Conservation (phyloP, 768 basidiomycete genomes). For the Amanita exitialis region DNA sequence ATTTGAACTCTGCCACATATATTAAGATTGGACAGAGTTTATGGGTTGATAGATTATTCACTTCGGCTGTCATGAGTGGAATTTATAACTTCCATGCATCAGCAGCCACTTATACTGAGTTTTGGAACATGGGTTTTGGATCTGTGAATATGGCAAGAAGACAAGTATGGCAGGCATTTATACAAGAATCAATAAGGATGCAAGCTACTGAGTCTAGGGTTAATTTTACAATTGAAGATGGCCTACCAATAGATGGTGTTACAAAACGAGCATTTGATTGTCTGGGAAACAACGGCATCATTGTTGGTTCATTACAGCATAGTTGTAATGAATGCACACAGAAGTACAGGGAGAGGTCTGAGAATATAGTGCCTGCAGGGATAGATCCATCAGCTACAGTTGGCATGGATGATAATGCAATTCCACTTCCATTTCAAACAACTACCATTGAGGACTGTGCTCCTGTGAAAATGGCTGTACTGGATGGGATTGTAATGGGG, state of each 20-base stretch:
- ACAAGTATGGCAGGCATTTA: no score
- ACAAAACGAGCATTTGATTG: background rate
- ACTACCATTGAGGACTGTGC: no score
- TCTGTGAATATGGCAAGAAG: no score
- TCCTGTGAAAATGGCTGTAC: no score
- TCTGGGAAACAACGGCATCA: conserved; percentile 7
- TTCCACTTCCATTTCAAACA: background rate
- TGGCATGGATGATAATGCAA: background rate
- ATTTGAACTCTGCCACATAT: no score
- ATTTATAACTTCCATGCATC: no score
- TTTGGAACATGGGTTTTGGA: no score
- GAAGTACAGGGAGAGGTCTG: conserved; percentile 3
- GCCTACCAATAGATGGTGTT: conserved; percentile 5
- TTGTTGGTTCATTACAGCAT: conserved; percentile 3
- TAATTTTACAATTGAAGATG: conserved; percentile 3
- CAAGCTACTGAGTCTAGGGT: background rate
- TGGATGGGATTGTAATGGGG: no score
- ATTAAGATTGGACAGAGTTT: no score
- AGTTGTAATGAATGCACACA: conserved; percentile 8
- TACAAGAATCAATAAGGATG: background rate
- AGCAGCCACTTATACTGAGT: no score
- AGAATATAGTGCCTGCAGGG: conserved; percentile 5
- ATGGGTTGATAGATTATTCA: no score
- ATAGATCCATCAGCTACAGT: conserved; percentile 1
- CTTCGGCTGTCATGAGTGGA: no score